phyloP scores from a whole-genome alignment of 495 filamentous ascomycete species.

The Daldinia bambusicola region DNA sequence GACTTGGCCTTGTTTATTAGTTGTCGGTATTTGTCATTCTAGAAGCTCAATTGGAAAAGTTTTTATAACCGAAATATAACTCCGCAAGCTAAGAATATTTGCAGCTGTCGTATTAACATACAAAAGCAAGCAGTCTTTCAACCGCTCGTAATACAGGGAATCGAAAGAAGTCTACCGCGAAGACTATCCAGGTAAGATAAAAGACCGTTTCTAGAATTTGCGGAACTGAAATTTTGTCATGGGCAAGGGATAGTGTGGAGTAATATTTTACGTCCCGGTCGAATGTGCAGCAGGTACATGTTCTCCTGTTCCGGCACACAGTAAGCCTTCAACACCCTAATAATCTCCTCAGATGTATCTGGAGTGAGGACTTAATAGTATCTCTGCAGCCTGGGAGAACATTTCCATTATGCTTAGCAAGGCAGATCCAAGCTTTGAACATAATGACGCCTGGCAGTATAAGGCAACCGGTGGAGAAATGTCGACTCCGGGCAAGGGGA shows the following conservation, averaged over 20 bases:
- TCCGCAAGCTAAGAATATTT: too few species aligned
- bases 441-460: neutral
- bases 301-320: neutral
- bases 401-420: neutral
- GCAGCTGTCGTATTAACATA: too few species aligned
- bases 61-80: too few species aligned
- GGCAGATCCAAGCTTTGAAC: neutral
- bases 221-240: neutral
- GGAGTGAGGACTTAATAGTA: neutral
- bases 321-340: neutral
- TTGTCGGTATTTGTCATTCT: too few species aligned
- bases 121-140: too few species aligned
- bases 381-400: neutral
- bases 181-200: too few species aligned
- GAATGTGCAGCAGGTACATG: neutral
- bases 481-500: neutral
- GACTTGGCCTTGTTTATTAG: too few species aligned
- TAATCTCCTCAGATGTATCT: neutral
- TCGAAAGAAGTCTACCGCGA: too few species aligned
- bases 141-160: too few species aligned
- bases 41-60: too few species aligned
- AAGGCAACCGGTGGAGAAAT: neutral
- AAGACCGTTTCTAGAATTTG: neutral
- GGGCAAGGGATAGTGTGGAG: neutral
- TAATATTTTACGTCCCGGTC: neutral